Base-by-base conservation (phyloP, 805 yeast species). In the Candida adriatica region DNA sequence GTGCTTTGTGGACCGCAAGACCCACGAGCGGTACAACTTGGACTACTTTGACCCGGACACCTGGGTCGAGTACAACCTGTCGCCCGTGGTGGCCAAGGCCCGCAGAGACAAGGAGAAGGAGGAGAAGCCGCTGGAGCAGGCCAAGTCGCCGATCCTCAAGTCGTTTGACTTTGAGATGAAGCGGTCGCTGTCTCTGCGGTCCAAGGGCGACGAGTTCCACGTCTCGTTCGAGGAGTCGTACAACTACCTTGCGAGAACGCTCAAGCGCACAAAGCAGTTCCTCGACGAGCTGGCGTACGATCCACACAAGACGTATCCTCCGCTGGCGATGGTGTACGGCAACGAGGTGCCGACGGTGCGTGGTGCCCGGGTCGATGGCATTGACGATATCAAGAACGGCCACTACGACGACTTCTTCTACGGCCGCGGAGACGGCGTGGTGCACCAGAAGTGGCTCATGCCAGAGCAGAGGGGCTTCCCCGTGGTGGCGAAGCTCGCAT, bases 341-440 rank as follows among this genome's bases (percentile, higher is more conserved):
- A 75, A 83, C 49, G 64, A 69, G 6, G 80, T 85, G 1, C 96
- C 96, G 1, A 82, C 95, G 0, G 88, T 85, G 4, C 68, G 92
- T 31, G 94, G 90, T 6, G 79, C 85, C 3, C 60, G 75, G 32
- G 92, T 87, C 1, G 53, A 63, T 19, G 72, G 78, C 6, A 51
- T 51, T 8, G 70, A 78, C 26, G 92, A 75, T 22, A 75, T 88
- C 37, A 66, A 60, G 35, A 65, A 69, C 24, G 95, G 95, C 4
- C 70, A 74, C 41, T 87, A 82, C 58, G 75, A 70, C 41, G 79
- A 83, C 45, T 80, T 85, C 46, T 74, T 70, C 45, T 87, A 84
- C 48, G 95, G 94, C 0, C 84, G 85, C 5, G 96, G 96, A 11
- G 96, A 88, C 54, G 96, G 96, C 26, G 96, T 88, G 13, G 85